phyloP scores from a whole-genome alignment of 371 early-diverging fungal genomes.

The Mucor plumbeus region DNA sequence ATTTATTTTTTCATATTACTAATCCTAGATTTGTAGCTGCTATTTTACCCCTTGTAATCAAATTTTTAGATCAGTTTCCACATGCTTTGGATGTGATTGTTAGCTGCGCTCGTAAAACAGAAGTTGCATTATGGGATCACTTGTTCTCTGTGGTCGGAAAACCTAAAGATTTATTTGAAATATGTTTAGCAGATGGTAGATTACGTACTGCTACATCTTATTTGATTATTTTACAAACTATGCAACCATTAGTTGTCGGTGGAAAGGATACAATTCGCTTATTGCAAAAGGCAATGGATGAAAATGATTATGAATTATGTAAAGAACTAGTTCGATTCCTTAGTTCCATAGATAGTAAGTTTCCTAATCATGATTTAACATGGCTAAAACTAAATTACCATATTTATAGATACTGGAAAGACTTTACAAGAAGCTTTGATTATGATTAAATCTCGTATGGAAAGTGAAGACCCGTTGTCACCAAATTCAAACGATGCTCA shows the following conservation, averaged over 20 bases:
- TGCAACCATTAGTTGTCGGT: conserved; percentile 74
- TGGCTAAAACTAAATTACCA: neutral
- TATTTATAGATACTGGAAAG: conserved; percentile 41
- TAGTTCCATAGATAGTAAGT: conserved; percentile 77
- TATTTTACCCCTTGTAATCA: conserved; percentile 70
- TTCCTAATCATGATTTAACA: neutral
- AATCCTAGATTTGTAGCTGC: conserved; percentile 44
- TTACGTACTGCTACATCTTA: conserved; percentile 85
- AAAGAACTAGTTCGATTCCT: conserved; percentile 85
- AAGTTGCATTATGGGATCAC: conserved; percentile 88
- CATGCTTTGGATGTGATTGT: conserved; percentile 83
- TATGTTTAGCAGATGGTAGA: conserved; percentile 70
- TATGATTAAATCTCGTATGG: conserved; percentile 44
- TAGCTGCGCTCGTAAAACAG: conserved; percentile 89
- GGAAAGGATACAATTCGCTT: conserved; percentile 74
- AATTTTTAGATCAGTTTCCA: conserved; percentile 77
- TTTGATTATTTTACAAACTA: conserved; percentile 83
- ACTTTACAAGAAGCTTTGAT: conserved; percentile 48
- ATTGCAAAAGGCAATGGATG: conserved; percentile 75
- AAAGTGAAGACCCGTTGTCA: conserved; percentile 27
- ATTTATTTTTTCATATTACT: neutral
- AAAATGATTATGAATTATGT: conserved; percentile 80
- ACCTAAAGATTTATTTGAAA: conserved; percentile 77
- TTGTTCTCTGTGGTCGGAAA: conserved; percentile 83
- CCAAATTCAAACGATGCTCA: conserved; percentile 36